Conservation (phyloP, 805 yeast genomes). For the Candida ulmi region DNA sequence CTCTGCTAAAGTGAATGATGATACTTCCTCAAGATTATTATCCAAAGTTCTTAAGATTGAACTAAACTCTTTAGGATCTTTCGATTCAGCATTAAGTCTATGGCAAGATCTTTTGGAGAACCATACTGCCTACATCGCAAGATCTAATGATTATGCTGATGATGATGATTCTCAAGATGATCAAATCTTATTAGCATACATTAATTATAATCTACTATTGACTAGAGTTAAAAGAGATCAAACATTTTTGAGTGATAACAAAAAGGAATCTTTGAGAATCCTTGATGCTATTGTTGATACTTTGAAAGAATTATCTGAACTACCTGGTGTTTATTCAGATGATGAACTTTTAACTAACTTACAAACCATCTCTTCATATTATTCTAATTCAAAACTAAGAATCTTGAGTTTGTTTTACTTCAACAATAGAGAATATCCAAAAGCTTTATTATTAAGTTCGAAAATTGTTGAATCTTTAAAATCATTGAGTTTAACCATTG, state of each 20-base stretch:
- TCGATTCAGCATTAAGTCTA: constrained; percentile 49
- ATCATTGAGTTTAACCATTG: constrained; percentile 8
- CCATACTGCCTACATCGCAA: constrained; percentile 51
- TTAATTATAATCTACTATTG: constrained; percentile 61
- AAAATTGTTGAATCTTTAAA: constrained; percentile 25
- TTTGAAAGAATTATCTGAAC: constrained; percentile 56
- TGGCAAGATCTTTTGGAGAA: constrained; percentile 69
- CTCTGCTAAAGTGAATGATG: constrained; percentile 59
- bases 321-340: constrained; percentile 91
- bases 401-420: constrained; percentile 42
- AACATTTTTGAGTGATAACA: constrained; percentile 18
- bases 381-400: constrained; percentile 36
- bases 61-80: constrained; percentile 35
- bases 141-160: constrained; percentile 43
- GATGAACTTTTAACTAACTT: constrained; percentile 58
- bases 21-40: constrained; percentile 62
- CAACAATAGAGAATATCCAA: constrained; percentile 33
- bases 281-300: constrained; percentile 42
- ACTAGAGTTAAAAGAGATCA: constrained; percentile 69
- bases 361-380: constrained; percentile 41
- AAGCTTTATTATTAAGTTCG: constrained; percentile 41
- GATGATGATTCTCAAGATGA: constrained; percentile 60
- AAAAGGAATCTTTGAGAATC: constrained; percentile 31
- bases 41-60: constrained; percentile 33
- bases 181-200: constrained; percentile 70